Conservation (phyloP, 495 filamentous ascomycete genomes). For the Pyronema omphalodes region DNA sequence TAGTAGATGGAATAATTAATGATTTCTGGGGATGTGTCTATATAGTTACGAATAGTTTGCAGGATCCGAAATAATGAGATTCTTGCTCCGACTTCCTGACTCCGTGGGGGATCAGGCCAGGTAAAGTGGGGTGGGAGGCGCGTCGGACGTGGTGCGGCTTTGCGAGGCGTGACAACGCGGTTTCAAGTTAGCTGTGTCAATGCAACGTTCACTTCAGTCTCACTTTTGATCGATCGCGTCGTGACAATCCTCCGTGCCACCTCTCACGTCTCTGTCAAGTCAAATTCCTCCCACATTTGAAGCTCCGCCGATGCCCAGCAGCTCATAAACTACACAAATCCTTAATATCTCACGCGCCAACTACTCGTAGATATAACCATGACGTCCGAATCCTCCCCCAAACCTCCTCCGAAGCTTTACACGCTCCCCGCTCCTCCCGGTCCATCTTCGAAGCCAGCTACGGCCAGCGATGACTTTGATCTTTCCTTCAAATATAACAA, state of each 20-base stretch:
- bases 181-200: too few species aligned
- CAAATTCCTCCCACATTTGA: too few species aligned
- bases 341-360: neutral
- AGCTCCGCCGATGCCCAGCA: too few species aligned
- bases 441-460: constrained; percentile 1
- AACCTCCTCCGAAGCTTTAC: constrained; percentile 22
- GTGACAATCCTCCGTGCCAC: too few species aligned
- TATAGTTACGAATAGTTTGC: constrained; percentile 65
- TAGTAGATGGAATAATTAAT: neutral
- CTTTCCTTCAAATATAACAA: constrained; percentile 25
- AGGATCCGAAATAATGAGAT: constrained; percentile 47
- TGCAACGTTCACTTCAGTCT: too few species aligned
- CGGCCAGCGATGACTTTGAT: constrained; percentile 1
- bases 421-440: constrained; percentile 17
- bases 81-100: too few species aligned
- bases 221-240: too few species aligned
- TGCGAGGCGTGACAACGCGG: too few species aligned
- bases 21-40: neutral
- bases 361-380: neutral
- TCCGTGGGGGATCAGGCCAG: too few species aligned
- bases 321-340: neutral
- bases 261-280: too few species aligned
- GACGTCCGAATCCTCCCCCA: neutral
- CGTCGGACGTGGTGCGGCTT: too few species aligned
- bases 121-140: too few species aligned